These are phyloP conservation scores for Filobasidium wieringae DNA, from an alignment of 768 basidiomycete species.

Conservation along the genomic window DNA sequence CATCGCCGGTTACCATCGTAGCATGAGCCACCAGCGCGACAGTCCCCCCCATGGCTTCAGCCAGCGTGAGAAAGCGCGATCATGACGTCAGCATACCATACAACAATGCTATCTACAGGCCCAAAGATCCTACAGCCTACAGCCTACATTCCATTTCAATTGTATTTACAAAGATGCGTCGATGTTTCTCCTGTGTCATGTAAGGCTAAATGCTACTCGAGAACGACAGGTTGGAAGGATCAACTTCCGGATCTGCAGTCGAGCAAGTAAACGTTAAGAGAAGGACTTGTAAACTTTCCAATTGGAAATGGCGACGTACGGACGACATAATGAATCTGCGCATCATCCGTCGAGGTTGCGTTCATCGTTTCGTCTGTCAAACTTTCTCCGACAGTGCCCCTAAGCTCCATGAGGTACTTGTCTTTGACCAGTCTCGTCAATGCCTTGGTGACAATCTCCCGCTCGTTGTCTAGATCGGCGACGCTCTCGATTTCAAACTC, in stretches of 20 bases:
- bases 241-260: constrained; percentile 14
- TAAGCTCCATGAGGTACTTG: constrained; percentile 71
- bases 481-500: constrained; percentile 71
- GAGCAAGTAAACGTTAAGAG: not conserved
- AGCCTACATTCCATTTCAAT: no score
- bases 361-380: not conserved
- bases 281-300: not conserved
- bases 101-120: no score
- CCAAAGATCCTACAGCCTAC: no score
- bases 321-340: constrained; percentile 18
- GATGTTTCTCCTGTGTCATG: no score
- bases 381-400: constrained; percentile 46
- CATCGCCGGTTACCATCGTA: no score
- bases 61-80: no score
- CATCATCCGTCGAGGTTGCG: not conserved
- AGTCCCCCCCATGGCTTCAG: no score
- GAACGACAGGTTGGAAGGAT: constrained; percentile 13
- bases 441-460: constrained; percentile 79
- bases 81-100: no score
- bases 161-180: no score
- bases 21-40: no score
- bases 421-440: constrained; percentile 72
- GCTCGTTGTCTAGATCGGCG: constrained; percentile 80
- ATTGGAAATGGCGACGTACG: constrained; percentile 11
- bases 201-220: no score